Percentiles rank a stretch among this genome's conserved stretches.
phyloP scores from a whole-genome alignment of 1,284 basidiomycete species.

The Amylostereum chailletii region DNA sequence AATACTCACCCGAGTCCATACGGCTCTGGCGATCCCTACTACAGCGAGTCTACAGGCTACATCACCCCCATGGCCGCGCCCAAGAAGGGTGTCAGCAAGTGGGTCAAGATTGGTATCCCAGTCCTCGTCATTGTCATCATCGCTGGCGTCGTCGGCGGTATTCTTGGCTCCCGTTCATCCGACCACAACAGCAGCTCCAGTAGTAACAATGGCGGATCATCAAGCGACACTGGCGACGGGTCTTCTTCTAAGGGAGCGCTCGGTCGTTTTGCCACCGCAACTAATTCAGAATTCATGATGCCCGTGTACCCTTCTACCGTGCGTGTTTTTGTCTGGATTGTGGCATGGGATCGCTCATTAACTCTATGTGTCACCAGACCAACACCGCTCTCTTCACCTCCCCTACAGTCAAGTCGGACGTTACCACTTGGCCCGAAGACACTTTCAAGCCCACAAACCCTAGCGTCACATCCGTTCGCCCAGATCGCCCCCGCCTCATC shows the following conservation, averaged over 20 bases:
- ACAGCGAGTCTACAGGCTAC: constrained; percentile 58
- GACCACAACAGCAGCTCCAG: constrained; percentile 30
- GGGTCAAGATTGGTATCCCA: constrained; percentile 62
- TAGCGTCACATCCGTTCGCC: constrained; percentile 50
- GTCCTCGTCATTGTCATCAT: constrained; percentile 59
- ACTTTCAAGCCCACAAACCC: constrained; percentile 59
- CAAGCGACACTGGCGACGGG: constrained; percentile 19
- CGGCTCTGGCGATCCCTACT: constrained; percentile 54
- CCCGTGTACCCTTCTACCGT: constrained; percentile 87
- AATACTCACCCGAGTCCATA: constrained; percentile 30
- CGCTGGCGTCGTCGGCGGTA: constrained; percentile 72
- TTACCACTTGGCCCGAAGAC: constrained; percentile 69
- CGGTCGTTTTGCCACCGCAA: constrained; percentile 66
- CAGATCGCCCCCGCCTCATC: constrained; percentile 85
- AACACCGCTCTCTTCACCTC: constrained; percentile 67
- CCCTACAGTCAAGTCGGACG: constrained; percentile 62
- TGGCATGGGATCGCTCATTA: neutral
- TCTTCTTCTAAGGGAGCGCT: constrained; percentile 49
- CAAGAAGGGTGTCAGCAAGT: constrained; percentile 39
- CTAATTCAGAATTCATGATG: constrained; percentile 65
- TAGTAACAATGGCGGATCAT: constrained; percentile 14
- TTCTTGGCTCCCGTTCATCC: constrained; percentile 53
- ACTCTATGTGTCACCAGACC: constrained; percentile 41
- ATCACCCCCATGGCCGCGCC: constrained; percentile 32
- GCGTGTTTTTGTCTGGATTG: constrained; percentile 24